These are phyloP conservation scores for Saccharomycopsis sp. DNA, from an alignment of 805 yeast species.

Conservation along the genomic window DNA sequence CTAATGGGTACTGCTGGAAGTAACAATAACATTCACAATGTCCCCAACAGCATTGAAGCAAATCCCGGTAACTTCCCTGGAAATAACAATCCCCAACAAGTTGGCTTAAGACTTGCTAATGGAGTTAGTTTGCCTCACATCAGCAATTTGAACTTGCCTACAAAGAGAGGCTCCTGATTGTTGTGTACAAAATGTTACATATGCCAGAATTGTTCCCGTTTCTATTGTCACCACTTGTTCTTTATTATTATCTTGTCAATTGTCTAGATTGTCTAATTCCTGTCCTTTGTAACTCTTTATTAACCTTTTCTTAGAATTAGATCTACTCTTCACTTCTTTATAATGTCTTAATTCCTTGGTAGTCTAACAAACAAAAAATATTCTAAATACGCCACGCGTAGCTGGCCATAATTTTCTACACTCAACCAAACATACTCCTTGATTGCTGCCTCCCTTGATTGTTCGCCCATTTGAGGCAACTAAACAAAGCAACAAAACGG, in stretches of 20 bases:
- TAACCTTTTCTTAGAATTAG: not conserved
- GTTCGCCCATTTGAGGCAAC: not conserved
- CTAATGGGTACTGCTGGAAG: not conserved
- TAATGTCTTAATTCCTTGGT: not conserved
- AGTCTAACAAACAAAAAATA: not conserved
- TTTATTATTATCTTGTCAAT: not conserved
- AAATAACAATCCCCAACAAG: not conserved
- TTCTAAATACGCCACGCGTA: too few species aligned
- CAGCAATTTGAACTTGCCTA: slow-evolving; percentile 13
- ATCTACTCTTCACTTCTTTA: not conserved
- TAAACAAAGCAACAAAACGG: not conserved
- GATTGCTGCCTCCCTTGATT: too few species aligned
- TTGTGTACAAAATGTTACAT: not conserved
- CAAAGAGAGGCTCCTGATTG: not conserved
- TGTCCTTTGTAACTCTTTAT: not conserved
- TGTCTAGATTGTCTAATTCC: too few species aligned
- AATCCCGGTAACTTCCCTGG: not conserved
- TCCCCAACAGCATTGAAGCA: slow-evolving; percentile 1
- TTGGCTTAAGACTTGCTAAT: not conserved
- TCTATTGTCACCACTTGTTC: not conserved
- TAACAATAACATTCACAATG: not conserved
- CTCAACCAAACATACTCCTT: too few species aligned
- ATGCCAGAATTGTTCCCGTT: not conserved
- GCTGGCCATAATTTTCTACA: too few species aligned
- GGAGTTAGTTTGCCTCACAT: slow-evolving; percentile 15